Base-by-base conservation (phyloP, 495 filamentous ascomycete species). In the Talaromyces proteolyticus region DNA sequence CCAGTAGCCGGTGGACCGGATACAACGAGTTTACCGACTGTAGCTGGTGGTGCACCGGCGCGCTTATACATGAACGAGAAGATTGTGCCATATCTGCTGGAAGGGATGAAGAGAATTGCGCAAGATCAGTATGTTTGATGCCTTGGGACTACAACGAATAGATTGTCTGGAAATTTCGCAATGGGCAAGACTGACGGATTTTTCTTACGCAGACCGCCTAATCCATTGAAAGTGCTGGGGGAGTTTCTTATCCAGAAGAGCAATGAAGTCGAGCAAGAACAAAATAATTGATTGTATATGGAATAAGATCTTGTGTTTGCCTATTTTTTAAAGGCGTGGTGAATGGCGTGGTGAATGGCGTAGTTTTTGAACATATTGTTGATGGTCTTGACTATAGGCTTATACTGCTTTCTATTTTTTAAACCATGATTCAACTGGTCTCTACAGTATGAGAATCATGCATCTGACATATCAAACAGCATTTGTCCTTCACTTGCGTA, bases 51-150 rank as follows among this genome's bases (percentile, higher is more conserved):
- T 37, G 89, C 88, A 1, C 89, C 91, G 4, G 87, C 89, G 3
- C 78, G 93, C 25, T 82, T 87, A 52, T 98, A 95, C 67, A 69
- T 98, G 64, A 97, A 97, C 57, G 75, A 83, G 61, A 91, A 90
- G 60, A 81, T 98, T 48, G 92, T 91, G 14, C 86, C 84, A 6
- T 79, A 84, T 47, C 61, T 98, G 53, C 64, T 98, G 26, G 91
- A 96, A 57, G 93, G 88, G 6, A 91, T 98, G 90, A 97, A 96
- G 76, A 69, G 78, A 55, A 55, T 98, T 29, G 88, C 87, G 3
- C 82, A 79, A 53, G 84, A 91, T 43, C 88, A 91, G 91, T 94
- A 70, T 63, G 88, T 78, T 44, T 45, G 26, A 16, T n/a, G n/a
- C 18, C 24, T 20, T 43, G 1, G 40, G 8, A 10, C 40, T 42